Conservation (phyloP, 1,284 basidiomycete species). For the Ustilago cynodontis region DNA sequence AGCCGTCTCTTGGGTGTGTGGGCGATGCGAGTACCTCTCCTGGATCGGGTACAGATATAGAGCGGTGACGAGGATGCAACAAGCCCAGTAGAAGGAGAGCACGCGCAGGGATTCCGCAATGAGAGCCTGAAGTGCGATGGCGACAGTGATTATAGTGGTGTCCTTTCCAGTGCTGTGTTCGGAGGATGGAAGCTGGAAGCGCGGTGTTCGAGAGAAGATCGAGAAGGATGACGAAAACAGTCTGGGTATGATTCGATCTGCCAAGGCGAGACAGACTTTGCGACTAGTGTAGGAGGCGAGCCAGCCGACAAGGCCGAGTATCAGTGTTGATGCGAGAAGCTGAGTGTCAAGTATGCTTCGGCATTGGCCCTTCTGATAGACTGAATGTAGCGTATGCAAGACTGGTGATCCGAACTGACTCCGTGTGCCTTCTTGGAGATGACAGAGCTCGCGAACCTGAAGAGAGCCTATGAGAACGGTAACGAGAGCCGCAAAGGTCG, state of each 20-base stretch:
- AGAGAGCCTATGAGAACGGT: slow-evolving; percentile 23
- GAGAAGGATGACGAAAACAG: slow-evolving; percentile 29
- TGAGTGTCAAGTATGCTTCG: slow-evolving; percentile 38
- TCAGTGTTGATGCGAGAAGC: slow-evolving; percentile 29
- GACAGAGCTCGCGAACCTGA: slow-evolving; percentile 33
- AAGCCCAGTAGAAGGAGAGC: slow-evolving; percentile 48
- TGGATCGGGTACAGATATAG: slow-evolving; percentile 50
- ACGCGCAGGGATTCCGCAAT: slow-evolving; percentile 40
- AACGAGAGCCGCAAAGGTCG: slow-evolving; percentile 26
- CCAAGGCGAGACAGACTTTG: slow-evolving; percentile 40
- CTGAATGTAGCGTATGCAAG: slow-evolving; percentile 17
- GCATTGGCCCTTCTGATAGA: slow-evolving; percentile 36
- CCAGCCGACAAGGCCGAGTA: slow-evolving; percentile 44
- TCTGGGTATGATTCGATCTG: slow-evolving; percentile 44
- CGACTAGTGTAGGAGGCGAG: slow-evolving; percentile 44
- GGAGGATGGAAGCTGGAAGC: slow-evolving; percentile 17
- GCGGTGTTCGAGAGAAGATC: slow-evolving; percentile 22
- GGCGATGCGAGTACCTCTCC: slow-evolving; percentile 22
- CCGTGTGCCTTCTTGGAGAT: slow-evolving; percentile 22
- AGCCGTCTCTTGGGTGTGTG: neutral
- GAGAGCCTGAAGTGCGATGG: slow-evolving; percentile 43
- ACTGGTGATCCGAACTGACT: neutral
- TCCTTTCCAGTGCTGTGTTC: slow-evolving; percentile 25
- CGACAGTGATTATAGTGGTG: slow-evolving; percentile 29
- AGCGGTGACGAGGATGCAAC: slow-evolving; percentile 47